Percentiles rank a stretch among this genome's conserved stretches.
phyloP scores from a whole-genome alignment of 331 rosid species.

The Spiraea crenata region DNA sequence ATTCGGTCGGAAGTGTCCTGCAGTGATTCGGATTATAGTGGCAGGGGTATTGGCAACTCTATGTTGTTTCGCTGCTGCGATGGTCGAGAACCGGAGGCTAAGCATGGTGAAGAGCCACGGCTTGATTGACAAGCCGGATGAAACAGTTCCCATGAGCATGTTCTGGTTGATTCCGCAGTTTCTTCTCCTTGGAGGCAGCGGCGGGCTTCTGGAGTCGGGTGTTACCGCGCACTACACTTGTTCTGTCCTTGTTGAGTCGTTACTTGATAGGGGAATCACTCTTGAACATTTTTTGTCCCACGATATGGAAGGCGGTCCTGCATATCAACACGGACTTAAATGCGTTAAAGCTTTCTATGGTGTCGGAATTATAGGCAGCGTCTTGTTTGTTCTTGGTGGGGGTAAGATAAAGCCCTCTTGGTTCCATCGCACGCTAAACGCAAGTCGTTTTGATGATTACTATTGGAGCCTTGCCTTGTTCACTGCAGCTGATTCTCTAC shows the following conservation, averaged over 20 bases:
- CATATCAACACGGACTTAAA: no score
- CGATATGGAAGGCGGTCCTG: no score
- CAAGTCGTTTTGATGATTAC: not conserved
- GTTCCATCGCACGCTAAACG: conserved; percentile 2
- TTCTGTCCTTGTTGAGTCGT: no score
- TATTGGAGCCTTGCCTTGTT: not conserved
- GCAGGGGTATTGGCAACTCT: conserved; percentile 14
- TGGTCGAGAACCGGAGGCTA: conserved; percentile 22
- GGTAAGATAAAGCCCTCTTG: not conserved
- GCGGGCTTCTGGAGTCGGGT: not conserved
- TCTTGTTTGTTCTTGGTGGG: not conserved
- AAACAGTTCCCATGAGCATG: conserved; percentile 25
- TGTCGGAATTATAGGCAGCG: not conserved
- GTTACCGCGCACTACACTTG: no score
- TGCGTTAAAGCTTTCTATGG: not conserved
- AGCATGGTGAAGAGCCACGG: conserved; percentile 13
- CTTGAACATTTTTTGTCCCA: no score
- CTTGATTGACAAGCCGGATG: conserved; percentile 16
- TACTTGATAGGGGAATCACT: no score
- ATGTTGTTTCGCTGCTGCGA: conserved; percentile 29
- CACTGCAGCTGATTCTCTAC: not conserved
- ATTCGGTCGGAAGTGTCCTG: no score
- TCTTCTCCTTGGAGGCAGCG: conserved; percentile 19
- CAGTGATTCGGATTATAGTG: conserved; percentile 8
- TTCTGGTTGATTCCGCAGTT: conserved; percentile 39